These are phyloP conservation scores for Trametes gibbosa DNA, from an alignment of 768 basidiomycete genomes.

Conservation along the genomic window DNA sequence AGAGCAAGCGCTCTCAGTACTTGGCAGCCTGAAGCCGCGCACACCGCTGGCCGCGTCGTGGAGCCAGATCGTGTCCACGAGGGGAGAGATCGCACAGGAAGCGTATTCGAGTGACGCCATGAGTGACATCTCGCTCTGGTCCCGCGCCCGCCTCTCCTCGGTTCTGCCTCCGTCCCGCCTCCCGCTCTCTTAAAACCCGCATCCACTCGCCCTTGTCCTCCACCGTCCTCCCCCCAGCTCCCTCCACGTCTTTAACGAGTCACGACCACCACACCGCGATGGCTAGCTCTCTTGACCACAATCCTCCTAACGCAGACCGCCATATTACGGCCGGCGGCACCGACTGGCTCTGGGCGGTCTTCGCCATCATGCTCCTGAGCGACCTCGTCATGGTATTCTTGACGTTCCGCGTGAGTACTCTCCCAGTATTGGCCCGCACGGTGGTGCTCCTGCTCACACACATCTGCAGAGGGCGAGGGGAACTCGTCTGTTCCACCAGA, in stretches of 20 bases:
- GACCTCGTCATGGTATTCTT: slow-evolving; percentile 40
- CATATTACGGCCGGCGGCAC: slow-evolving; percentile 46
- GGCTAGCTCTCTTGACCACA: slow-evolving; percentile 26
- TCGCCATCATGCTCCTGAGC: slow-evolving; percentile 46
- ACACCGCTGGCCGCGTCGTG: no score
- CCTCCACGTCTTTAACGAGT: slow-evolving; percentile 9
- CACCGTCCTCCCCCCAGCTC: neutral
- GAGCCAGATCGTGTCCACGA: neutral
- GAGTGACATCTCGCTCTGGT: neutral
- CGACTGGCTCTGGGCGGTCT: slow-evolving; percentile 57
- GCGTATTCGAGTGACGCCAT: neutral
- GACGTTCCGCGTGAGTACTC: slow-evolving; percentile 34
- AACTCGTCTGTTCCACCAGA: slow-evolving; percentile 49
- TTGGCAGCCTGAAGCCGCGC: no score
- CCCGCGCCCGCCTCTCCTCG: neutral
- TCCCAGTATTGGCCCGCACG: no score
- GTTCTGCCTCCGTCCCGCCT: neutral
- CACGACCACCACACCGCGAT: slow-evolving; percentile 1
- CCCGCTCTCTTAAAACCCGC: neutral
- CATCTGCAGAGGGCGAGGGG: slow-evolving; percentile 35
- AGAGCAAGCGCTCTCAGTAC: no score
- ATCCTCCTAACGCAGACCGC: slow-evolving; percentile 35
- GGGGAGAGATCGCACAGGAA: no score
- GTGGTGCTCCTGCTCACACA: no score
- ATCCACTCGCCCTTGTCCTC: neutral